Conservation (phyloP, 306 rosid genomes). For the Echinosophora koreensis region DNA sequence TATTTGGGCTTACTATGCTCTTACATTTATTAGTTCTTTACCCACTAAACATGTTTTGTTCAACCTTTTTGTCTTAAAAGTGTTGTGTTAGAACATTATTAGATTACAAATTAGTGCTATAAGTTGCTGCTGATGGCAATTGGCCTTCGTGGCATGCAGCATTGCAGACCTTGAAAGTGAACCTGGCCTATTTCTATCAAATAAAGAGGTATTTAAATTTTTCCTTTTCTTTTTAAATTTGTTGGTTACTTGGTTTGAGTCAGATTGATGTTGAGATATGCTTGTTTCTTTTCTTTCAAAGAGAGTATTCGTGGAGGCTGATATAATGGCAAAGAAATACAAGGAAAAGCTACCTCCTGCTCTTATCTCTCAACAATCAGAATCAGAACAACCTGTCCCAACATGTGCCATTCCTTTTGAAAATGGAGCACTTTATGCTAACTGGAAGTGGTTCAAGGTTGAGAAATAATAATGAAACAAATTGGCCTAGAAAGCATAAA, state of each 20-base stretch:
- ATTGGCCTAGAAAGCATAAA: constrained; percentile 6
- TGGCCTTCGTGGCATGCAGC: constrained; percentile 56
- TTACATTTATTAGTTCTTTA: not conserved
- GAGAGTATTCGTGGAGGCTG: constrained; percentile 85
- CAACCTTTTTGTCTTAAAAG: constrained; percentile 1
- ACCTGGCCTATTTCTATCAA: constrained; percentile 73
- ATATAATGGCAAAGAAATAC: constrained; percentile 78
- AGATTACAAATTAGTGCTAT: constrained; percentile 12
- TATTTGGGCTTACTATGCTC: not conserved
- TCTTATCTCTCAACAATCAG: constrained; percentile 30
- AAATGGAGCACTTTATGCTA: constrained; percentile 74
- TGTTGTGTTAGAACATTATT: not conserved
- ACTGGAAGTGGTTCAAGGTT: constrained; percentile 88
- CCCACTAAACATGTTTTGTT: constrained; percentile 18
- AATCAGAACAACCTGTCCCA: constrained; percentile 40
- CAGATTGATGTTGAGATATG: constrained; percentile 27
- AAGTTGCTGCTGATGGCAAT: constrained; percentile 23
- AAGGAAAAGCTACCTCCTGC: constrained; percentile 64
- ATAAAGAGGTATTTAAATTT: constrained; percentile 65
- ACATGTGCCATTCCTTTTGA: constrained; percentile 56
- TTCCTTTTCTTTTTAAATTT: not conserved
- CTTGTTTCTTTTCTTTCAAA: constrained; percentile 21
- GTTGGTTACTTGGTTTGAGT: not conserved
- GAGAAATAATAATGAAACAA: constrained; percentile 51
- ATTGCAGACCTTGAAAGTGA: constrained; percentile 85